Conservation (phyloP, 129 eudicot genomes). For the Flaveria ramosissima region DNA sequence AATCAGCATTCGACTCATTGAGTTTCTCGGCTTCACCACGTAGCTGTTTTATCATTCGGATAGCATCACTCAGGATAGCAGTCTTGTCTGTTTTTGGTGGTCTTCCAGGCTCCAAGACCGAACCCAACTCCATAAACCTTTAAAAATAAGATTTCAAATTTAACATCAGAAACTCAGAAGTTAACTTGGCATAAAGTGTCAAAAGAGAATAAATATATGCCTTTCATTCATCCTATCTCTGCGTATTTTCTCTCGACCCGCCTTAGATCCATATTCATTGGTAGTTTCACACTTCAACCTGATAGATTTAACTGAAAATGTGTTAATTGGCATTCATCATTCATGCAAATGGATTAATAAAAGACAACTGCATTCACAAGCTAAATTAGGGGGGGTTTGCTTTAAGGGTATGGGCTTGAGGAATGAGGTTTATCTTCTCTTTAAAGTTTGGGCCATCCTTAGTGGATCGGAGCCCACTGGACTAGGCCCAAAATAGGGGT, state of each 20-base stretch:
- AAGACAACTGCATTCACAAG: too few species aligned
- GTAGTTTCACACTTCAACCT: conserved; percentile 57
- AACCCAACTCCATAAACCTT: conserved; percentile 73
- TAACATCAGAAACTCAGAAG: conserved; percentile 17
- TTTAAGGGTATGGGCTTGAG: not conserved
- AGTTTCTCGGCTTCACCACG: conserved; percentile 61
- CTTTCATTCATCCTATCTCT: conserved; percentile 76
- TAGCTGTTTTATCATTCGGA: conserved; percentile 67
- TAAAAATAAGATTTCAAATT: conserved; percentile 23
- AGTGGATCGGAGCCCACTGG: too few species aligned
- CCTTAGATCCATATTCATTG: conserved; percentile 60
- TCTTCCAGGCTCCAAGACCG: conserved; percentile 73
- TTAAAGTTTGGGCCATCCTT: too few species aligned
- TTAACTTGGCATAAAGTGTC: not conserved
- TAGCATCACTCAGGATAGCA: conserved; percentile 65
- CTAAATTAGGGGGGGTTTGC: too few species aligned
- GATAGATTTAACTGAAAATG: conserved; percentile 25
- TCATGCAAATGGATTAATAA: conserved; percentile 14
- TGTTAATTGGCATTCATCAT: not conserved
- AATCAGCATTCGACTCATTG: conserved; percentile 54
- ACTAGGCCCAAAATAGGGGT: too few species aligned
- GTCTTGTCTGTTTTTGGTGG: conserved; percentile 71
- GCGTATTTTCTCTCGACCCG: conserved; percentile 72
- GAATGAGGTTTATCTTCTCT: not conserved
- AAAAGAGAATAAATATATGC: conserved; percentile 35